Base-by-base conservation (phyloP, 805 yeast genomes). In the Kodamaea kakaduensis region DNA sequence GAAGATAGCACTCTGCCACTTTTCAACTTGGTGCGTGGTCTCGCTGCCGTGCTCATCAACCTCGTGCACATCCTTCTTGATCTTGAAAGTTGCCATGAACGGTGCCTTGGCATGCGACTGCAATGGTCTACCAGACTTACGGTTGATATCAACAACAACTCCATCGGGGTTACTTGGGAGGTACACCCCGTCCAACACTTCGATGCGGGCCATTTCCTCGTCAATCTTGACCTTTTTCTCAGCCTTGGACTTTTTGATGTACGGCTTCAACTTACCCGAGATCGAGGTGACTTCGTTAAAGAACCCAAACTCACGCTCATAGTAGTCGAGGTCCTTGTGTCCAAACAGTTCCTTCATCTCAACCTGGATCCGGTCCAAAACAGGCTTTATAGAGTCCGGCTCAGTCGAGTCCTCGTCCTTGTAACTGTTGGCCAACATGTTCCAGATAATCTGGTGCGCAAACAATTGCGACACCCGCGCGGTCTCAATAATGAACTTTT, bases 61-160 rank as follows among this genome's bases (percentile, higher is more conserved):
- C n/a, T 64, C 68, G 10, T 60, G 59, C 12, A 73, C 68, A 4
- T 76, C 75, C 47, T 78, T 80, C 31, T 74, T 72, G 47, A 93
- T 88, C 59, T 79, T 84, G 69, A 93, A 93, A 1, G 95, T 82
- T 0, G 98, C 99, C 89, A 93, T 74, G 56, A 88, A 93, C 24
- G 99, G 99, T 0, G 99, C 97, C 57, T 93, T 93, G 9, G 99
- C 98, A 58, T 93, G 99, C 9, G 96, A 85, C 61, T 93, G 99
- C 48, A 93, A 67, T 6, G 99, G 99, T 50, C 75, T 81, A 40
- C 98, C 98, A 4, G 95, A 82, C 47, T 80, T 82, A 40, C 98
- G 71, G 56, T 87, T 88, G 55, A 93, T 93, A 51, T 88, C 97
- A 41, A 88, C 67, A 22, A 93, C 85, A n/a, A 73, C 75, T 32